phyloP scores from a whole-genome alignment of 352 stramenopile species.

The Globisporangium solare region DNA sequence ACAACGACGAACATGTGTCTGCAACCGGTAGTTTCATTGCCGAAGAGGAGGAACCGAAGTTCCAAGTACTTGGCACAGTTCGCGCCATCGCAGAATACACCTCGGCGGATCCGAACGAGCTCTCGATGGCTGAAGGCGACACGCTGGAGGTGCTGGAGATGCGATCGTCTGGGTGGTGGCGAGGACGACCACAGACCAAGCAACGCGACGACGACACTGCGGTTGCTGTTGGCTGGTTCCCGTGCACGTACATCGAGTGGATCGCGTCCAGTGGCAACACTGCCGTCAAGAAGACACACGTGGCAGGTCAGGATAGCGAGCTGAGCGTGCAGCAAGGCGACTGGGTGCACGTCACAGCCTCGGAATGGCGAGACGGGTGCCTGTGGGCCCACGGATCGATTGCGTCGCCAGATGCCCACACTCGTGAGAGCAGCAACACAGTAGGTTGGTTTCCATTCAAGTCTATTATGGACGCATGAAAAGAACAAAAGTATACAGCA shows the following conservation, averaged over 20 bases:
- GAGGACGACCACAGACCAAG: slow-evolving; percentile 8
- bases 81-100: slow-evolving; percentile 31
- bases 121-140: slow-evolving; percentile 24
- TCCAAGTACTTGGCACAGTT: slow-evolving; percentile 18
- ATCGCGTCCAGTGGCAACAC: slow-evolving; percentile 1
- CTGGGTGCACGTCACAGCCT: slow-evolving; percentile 15
- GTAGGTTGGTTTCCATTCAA: slow-evolving; percentile 23
- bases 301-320: background rate
- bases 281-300: slow-evolving; percentile 2
- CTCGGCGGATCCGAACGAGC: slow-evolving; percentile 23
- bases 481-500: slow-evolving; percentile 1
- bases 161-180: slow-evolving; percentile 43
- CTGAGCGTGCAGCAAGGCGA: slow-evolving; percentile 11
- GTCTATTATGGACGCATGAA: slow-evolving; percentile 13
- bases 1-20: background rate
- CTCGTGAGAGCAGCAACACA: background rate
- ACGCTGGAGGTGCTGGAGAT: slow-evolving; percentile 28
- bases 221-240: slow-evolving; percentile 32
- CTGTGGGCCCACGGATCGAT: slow-evolving; percentile 19
- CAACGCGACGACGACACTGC: no score
- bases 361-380: slow-evolving; percentile 19
- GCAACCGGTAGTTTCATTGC: slow-evolving; percentile 5
- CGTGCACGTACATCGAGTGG: slow-evolving; percentile 50
- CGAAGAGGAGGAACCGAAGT: background rate
- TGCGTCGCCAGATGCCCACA: no score